Evolutionary conservation across 306 rosid genomes (phyloP).

Genomic region (Glycine latifolia): DNA sequence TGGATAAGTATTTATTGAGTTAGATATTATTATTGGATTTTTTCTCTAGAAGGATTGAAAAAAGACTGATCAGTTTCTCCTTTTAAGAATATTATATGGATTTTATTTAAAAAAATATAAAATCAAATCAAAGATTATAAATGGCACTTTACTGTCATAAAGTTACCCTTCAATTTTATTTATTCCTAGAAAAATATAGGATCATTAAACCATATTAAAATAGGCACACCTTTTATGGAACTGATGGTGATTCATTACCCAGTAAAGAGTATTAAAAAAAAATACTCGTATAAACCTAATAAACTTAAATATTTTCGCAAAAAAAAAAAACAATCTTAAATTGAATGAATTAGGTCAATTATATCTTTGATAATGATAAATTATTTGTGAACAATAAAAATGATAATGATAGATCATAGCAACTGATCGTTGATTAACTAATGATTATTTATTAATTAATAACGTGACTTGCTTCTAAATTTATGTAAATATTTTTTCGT

Average conservation of each 20-base stretch:
- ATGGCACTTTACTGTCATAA: background rate
- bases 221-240: background rate
- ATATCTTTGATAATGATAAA: background rate
- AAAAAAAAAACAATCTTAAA: background rate
- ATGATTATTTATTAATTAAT: slow-evolving; percentile 1
- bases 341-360: background rate
- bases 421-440: slow-evolving; percentile 9
- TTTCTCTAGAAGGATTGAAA: background rate
- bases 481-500: background rate
- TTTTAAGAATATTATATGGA: background rate
- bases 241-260: background rate
- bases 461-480: background rate
- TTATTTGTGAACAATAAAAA: background rate
- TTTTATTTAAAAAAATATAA: no score
- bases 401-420: background rate
- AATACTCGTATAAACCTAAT: background rate
- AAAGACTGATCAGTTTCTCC: background rate
- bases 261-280: background rate
- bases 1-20: background rate
- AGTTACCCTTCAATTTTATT: background rate
- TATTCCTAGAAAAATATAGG: background rate
- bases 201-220: background rate
- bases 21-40: background rate
- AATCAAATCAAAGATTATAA: background rate
- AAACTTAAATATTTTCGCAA: background rate